A percentile compares a stretch with the other conserved stretches of the same genome.
phyloP scores from a whole-genome alignment of 2,329 filamentous ascomycete genomes.

The Diplodia scrobiculata region DNA sequence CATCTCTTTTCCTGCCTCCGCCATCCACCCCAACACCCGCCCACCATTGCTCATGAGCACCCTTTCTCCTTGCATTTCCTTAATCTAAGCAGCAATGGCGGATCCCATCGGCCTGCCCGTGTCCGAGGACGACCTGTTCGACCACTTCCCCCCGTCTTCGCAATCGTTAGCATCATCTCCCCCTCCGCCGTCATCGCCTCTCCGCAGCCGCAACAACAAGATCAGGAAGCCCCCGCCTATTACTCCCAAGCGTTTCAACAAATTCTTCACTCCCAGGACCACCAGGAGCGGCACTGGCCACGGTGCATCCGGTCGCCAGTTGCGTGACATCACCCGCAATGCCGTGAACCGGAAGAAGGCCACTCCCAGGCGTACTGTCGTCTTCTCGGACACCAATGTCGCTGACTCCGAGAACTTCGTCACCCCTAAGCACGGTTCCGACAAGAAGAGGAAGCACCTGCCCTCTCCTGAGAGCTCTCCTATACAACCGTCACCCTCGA shows the following conservation, averaged over 20 bases:
- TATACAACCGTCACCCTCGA: conserved; percentile 48
- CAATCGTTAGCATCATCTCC: conserved; percentile 41
- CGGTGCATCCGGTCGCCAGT: conserved; percentile 45
- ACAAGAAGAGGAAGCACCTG: conserved; percentile 45
- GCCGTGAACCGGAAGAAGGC: conserved; percentile 46
- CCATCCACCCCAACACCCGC: conserved; percentile 4
- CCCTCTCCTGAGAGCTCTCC: conserved; percentile 48
- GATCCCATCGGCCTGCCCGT: conserved; percentile 5
- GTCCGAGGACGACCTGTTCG: conserved; percentile 25
- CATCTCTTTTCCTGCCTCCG: conserved; percentile 6
- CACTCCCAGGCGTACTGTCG: conserved; percentile 46
- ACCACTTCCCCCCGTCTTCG: conserved; percentile 18
- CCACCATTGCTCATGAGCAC: conserved; percentile 15
- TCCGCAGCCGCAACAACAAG: conserved; percentile 40
- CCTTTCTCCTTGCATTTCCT: conserved; percentile 26
- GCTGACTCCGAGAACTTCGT: conserved; percentile 35
- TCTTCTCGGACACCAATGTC: conserved; percentile 41
- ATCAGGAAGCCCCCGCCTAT: conserved; percentile 53
- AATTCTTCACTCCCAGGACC: conserved; percentile 54
- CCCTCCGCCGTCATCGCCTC: conserved; percentile 37
- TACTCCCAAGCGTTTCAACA: conserved; percentile 55
- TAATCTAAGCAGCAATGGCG: conserved; percentile 23
- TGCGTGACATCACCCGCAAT: conserved; percentile 54
- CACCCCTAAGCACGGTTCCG: conserved; percentile 39
- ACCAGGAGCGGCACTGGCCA: conserved; percentile 18